Base-by-base conservation (phyloP, 495 filamentous ascomycete species). In the Recurvomyces mirabilis region DNA sequence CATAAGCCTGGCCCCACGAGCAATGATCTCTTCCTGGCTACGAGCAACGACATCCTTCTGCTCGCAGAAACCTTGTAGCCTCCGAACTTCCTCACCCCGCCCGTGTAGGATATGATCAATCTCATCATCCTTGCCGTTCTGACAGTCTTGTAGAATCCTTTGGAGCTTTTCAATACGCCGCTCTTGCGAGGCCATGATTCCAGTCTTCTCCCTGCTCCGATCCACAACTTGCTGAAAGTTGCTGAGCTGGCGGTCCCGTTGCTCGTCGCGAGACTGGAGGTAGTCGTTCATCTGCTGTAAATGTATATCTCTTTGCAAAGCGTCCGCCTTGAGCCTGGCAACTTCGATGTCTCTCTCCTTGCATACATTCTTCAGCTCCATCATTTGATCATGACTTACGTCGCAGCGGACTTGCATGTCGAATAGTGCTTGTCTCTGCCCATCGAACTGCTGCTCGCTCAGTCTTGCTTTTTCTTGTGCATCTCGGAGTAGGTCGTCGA, bases 41-140 rank as follows among this genome's bases (percentile, higher is more conserved):
- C 20, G 21, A 5, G 38, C 22, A 2, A 54, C 17, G 1, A n/a
- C 46, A 23, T 54, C 46, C 24, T 54, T 54, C 24, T 54, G 34
- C 41, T 54, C 46, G 36, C 37, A 45, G 18, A 50, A 50, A 23
- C 43, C 29, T n/a, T 46, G 35, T 24, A 46, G 18, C 12, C 42
- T 1, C 11, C 30, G 12, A 17, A 48, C 14, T 21, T 53, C 44
- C n/a, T 42, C 31, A 7, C 42, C 43, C 34, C 32, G 37, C 9
- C 15, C 29, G 4, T 23, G 15, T 4, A 34, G n/a, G 12, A 43
- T 41, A 10, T 22, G 10, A 41, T 41, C 49, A 17, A 26, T 38
- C 18, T 51, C 34, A 12, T 21, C 14, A 15, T 44, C 47, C 25
- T 43, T 38, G 32, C 14, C 24, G 7, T 25, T 20, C 12, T 41